Conservation (phyloP, 768 basidiomycete genomes). For the Pleurotus platypus region DNA sequence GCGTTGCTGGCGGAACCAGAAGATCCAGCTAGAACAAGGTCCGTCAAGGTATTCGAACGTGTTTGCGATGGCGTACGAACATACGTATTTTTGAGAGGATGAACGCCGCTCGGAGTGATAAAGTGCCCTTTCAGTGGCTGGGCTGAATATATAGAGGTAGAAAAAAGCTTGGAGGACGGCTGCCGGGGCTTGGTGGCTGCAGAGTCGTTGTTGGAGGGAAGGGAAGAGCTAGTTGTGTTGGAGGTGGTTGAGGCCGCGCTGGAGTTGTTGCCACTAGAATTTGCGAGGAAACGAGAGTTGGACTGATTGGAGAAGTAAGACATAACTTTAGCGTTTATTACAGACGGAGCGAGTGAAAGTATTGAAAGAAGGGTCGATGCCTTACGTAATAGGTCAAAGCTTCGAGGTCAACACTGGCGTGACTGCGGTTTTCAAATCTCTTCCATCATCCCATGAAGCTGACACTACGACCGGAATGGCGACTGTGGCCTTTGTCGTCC, state of each 20-base stretch:
- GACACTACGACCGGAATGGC: slow-evolving; percentile 78
- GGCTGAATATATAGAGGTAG: slow-evolving; percentile 49
- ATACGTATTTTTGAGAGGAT: slow-evolving; percentile 87
- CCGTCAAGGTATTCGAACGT: slow-evolving; percentile 13
- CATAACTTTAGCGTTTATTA: slow-evolving; percentile 7
- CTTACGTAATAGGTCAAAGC: background rate
- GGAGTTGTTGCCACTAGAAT: slow-evolving; percentile 28
- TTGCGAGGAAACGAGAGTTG: slow-evolving; percentile 65
- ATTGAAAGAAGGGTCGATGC: slow-evolving; percentile 9
- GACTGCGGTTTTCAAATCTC: background rate
- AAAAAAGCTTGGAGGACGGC: slow-evolving; percentile 72
- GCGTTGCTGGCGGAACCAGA: slow-evolving; percentile 91
- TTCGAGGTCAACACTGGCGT: too few species aligned
- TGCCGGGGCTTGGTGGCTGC: slow-evolving; percentile 37
- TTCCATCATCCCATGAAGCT: slow-evolving; percentile 56
- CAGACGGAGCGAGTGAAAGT: too few species aligned
- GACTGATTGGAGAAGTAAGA: slow-evolving; percentile 82
- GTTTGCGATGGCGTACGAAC: slow-evolving; percentile 47
- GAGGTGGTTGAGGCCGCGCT: slow-evolving; percentile 13
- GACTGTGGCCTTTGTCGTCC: slow-evolving; percentile 76
- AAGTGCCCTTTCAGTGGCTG: slow-evolving; percentile 33
- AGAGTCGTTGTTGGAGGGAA: slow-evolving; percentile 17
- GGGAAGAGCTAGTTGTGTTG: slow-evolving; percentile 19
- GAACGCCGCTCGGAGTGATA: slow-evolving; percentile 32
- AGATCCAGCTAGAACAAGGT: slow-evolving; percentile 66